A percentile compares a stretch with the other conserved stretches of the same genome.
Evolutionary conservation across 176 grass and related monocot genomes (phyloP).

Genomic region (Olyra latifolia): DNA sequence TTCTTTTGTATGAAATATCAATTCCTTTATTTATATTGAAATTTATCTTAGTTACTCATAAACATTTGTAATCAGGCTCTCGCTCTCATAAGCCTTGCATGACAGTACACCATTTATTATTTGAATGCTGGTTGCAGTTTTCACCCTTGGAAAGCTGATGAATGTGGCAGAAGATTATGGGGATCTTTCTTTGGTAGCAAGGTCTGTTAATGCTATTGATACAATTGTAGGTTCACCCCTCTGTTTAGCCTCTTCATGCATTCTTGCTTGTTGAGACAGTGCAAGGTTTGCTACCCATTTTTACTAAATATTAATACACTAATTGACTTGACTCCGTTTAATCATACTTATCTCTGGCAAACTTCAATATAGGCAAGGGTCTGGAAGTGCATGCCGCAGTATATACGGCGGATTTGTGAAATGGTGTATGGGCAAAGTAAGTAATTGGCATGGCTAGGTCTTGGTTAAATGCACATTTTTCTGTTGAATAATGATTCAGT

Average conservation of each 20-base stretch:
- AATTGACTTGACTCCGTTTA: background rate
- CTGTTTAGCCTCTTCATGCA: background rate
- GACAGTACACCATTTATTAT: background rate
- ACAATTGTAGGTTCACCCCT: background rate
- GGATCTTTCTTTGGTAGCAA: conserved; percentile 85
- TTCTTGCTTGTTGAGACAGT: conserved; percentile 22
- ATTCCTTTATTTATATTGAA: background rate
- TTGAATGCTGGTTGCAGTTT: conserved; percentile 53
- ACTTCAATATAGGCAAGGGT: conserved; percentile 72
- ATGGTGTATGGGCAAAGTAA: conserved; percentile 96
- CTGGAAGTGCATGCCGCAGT: conserved; percentile 93
- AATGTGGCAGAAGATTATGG: conserved; percentile 85
- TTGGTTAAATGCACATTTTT: conserved; percentile 13
- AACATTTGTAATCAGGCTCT: conserved; percentile 4
- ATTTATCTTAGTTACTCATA: background rate
- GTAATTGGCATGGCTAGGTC: conserved; percentile 4
- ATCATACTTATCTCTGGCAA: conserved; percentile 25
- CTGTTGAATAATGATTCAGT: conserved; percentile 2
- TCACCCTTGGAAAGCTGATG: conserved; percentile 91
- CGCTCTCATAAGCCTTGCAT: background rate
- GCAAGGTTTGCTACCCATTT: background rate
- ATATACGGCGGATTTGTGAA: conserved; percentile 97
- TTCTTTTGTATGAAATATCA: conserved; percentile 8
- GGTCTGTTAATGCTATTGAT: conserved; percentile 45
- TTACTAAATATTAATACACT: background rate